Base-by-base conservation (phyloP, 768 basidiomycete species). In the Paxillus rubicundulus region DNA sequence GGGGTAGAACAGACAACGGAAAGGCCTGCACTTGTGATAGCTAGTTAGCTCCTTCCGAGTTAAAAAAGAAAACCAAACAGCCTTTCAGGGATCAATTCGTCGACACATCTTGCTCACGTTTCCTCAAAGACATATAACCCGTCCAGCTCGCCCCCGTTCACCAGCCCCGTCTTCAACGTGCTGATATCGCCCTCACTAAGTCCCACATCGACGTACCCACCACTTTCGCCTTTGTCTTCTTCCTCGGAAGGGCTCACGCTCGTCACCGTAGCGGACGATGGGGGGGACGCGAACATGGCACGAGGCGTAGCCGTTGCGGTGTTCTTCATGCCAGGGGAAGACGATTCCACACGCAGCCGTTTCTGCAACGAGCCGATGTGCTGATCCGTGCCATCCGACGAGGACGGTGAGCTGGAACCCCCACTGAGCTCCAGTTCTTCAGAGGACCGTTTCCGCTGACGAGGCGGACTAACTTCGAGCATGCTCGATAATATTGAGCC, bases 371-470 rank as follows among this genome's bases (percentile, higher is more conserved):
- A 50, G 3, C 43, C 37, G 18, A 21, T 42, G 10, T 58, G 61
- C 38, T 62, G 56, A 14, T 64, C 61, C 3, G 24, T 32, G 34
- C 40, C 49, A 12, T 59, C 52, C 7, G 58, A 49, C 0, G 56
- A 36, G 2, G 56, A 56, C 27, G 53, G 61, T 2, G 56, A 44
- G 13, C 49, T 58, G 4, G 34, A 40, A 14, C 53, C 43, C 2
- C 53, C 56, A 30, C 46, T 43, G 24, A 58, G 41, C 0, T 77
- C 74, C 18, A 80, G 66, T 57, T 81, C 80, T 55, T 80, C 79
- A 30, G 79, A 81, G 33, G 75, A 74, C 18, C 80, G 73, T 55
- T 81, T 81, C 52, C 72, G 68, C 58, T 72, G 62, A 17, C 73
- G 67, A 16, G 61, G 59, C 2, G 51, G 28, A 6, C 28, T 42